These are phyloP conservation scores for Alloteropsis semialata DNA, from an alignment of 176 grass and related monocot genomes.

Conservation along the genomic window DNA sequence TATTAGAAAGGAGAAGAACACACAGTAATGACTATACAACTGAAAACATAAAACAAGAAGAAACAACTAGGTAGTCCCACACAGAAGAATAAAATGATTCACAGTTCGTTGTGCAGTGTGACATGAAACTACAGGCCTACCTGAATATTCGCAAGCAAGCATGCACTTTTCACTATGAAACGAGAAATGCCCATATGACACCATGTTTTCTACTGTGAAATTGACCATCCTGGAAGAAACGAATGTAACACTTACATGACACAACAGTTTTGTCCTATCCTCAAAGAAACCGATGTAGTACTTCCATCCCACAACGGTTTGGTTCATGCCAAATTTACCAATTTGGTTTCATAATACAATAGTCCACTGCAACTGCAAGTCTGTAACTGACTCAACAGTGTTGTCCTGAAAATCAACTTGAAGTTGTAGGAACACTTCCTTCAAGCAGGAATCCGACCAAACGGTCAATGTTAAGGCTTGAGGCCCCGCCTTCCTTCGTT, in stretches of 20 bases:
- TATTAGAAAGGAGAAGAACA: too few relatives aligned
- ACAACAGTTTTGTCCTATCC: not conserved
- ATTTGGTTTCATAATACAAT: not conserved
- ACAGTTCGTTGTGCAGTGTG: not conserved
- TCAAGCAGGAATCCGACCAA: conserved; percentile 38
- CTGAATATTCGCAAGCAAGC: not conserved
- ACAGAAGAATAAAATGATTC: not conserved
- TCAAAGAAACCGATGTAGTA: not conserved
- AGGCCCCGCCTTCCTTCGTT: conserved; percentile 26
- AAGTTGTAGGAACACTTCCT: not conserved
- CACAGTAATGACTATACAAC: too few relatives aligned
- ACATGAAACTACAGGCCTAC: not conserved
- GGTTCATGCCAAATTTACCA: not conserved
- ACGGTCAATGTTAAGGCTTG: conserved; percentile 3
- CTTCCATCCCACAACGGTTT: not conserved
- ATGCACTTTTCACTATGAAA: too few relatives aligned
- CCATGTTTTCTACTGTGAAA: not conserved
- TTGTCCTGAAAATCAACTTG: not conserved
- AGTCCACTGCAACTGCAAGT: not conserved
- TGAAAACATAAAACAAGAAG: too few relatives aligned
- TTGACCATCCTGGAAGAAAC: not conserved
- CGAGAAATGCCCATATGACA: too few relatives aligned
- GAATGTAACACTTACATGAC: too few relatives aligned
- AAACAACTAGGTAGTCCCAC: too few relatives aligned
- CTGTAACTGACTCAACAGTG: not conserved